Evolutionary conservation across 192 early-diverging fungal species (phyloP), one percentile per base, ranked within the genome.

Genomic region (Backusella tuberculispora): DNA sequence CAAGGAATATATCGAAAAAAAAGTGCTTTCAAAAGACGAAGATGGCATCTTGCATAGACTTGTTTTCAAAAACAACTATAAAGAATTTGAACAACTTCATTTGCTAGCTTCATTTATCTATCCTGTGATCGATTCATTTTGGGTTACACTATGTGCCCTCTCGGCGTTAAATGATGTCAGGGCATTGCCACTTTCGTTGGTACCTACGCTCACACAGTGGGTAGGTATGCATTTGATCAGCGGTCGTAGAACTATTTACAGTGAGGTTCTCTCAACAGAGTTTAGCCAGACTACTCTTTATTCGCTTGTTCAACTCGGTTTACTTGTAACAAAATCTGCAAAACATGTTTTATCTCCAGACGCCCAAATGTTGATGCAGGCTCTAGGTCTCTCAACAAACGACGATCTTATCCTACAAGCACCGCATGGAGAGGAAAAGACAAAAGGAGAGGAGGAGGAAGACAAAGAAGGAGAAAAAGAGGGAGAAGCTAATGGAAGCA

Each of bases 251-350:
- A 73, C 72, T 4, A 63, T 73, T 41, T 73, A 73, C 43, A 65
- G 43, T 47, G 72, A 73, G 29, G 72, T 73, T 9, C 60, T 73
- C 15, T 73, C 72, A n/a, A 73, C 72, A 26, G 72, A 73, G 17
- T 73, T 65, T 15, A 65, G n/a, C 40, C 72, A 63, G 7, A 60
- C 38, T 2, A 37, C 72, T 5, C 43, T 73, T 29, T 24, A 65
- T 10, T 41, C 42, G 0, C 44, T 73, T 5, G 56, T 73, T n/a
- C 42, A 44, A 12, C 43, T 43, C 12, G 72, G 72, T 17, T 43
- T 73, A 5, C 26, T 73, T 14, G 72, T 21, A 6, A 40, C 21
- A 19, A 73, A 63, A 29, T 45, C 56, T 34, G 72, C 72, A 37
- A 73, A 73, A 43, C 56, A 42, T 5, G 72, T 73, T 46, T 44